Evolutionary conservation across 495 filamentous ascomycete genomes (phyloP).

Genomic region (Corynascus novoguineensis): DNA sequence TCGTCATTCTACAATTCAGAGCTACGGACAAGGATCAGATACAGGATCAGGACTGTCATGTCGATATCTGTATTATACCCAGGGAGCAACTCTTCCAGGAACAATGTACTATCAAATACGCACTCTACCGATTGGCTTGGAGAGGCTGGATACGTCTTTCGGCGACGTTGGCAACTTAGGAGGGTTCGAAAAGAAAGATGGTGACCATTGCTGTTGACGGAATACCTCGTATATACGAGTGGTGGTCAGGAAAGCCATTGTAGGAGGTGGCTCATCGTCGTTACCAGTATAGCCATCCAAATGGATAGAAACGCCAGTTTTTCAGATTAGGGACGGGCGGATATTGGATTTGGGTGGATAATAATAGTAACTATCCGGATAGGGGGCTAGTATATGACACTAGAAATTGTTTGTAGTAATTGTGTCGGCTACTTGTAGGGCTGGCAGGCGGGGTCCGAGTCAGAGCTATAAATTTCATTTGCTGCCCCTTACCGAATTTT

Average conservation of each 20-base stretch:
- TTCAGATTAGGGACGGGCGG: neutral
- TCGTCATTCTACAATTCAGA: neutral
- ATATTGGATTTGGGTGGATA: slow-evolving; percentile 2
- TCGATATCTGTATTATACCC: slow-evolving; percentile 2
- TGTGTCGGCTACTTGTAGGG: slow-evolving; percentile 1
- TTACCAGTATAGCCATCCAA: neutral
- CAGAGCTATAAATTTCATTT: slow-evolving; percentile 1
- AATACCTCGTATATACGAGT: slow-evolving; percentile 5
- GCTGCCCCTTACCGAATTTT: slow-evolving; percentile 1
- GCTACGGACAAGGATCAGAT: neutral
- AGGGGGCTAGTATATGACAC: neutral
- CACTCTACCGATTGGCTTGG: slow-evolving; percentile 10
- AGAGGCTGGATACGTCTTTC: slow-evolving; percentile 8
- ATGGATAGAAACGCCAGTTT: slow-evolving; percentile 7
- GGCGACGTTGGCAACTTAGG: slow-evolving; percentile 1
- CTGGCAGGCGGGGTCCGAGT: neutral
- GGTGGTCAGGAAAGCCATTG: slow-evolving; percentile 1
- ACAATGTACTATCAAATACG: slow-evolving; percentile 4
- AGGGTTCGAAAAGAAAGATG: slow-evolving; percentile 4
- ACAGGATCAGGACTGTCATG: neutral
- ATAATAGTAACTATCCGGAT: neutral
- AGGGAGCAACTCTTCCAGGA: neutral
- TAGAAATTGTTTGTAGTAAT: slow-evolving; percentile 6
- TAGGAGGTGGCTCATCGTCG: neutral
- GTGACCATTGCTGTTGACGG: neutral